Evolutionary conservation across 2,329 filamentous ascomycete genomes (phyloP).

Genomic region (Alternaria atra): DNA sequence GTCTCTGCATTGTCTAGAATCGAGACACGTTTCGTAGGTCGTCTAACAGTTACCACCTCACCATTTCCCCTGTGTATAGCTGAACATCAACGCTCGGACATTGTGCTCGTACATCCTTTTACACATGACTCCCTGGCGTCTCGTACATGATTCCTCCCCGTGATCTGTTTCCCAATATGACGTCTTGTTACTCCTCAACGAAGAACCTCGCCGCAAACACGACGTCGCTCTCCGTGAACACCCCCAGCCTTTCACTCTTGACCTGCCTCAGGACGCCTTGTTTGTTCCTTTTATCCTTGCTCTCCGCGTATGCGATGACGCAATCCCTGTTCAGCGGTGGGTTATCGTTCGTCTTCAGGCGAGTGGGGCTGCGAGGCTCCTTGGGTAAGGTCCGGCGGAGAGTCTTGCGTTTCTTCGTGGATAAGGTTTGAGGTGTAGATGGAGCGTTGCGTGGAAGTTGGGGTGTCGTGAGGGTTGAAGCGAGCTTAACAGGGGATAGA

Average conservation of each 20-base stretch:
- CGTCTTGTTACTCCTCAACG: constrained; percentile 24
- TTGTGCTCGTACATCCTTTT: not conserved
- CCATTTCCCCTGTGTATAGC: not conserved
- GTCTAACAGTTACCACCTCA: not conserved
- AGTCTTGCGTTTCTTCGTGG: constrained; percentile 24
- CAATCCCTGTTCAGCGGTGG: constrained; percentile 46
- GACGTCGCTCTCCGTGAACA: constrained; percentile 53
- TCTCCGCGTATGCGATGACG: constrained; percentile 47
- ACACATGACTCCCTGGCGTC: not conserved
- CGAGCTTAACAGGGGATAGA: not conserved
- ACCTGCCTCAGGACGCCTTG: constrained; percentile 50
- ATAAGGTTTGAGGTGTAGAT: constrained; percentile 1
- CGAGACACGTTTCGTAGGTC: not conserved
- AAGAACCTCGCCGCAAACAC: constrained; percentile 56
- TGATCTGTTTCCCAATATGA: not conserved
- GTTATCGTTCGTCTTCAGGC: constrained; percentile 37
- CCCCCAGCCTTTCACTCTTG: constrained; percentile 49
- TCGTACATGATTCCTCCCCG: not conserved
- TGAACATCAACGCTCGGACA: not conserved
- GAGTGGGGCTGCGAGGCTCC: constrained; percentile 17
- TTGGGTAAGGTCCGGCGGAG: not conserved
- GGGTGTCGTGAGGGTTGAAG: not conserved
- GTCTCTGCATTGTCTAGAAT: too few species aligned
- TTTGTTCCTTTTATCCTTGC: constrained; percentile 20
- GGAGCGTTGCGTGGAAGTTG: not conserved